Evolutionary conservation across 345 rosid species (phyloP), one percentile per base, ranked within the genome.

Genomic region (Clarkia xantiana): DNA sequence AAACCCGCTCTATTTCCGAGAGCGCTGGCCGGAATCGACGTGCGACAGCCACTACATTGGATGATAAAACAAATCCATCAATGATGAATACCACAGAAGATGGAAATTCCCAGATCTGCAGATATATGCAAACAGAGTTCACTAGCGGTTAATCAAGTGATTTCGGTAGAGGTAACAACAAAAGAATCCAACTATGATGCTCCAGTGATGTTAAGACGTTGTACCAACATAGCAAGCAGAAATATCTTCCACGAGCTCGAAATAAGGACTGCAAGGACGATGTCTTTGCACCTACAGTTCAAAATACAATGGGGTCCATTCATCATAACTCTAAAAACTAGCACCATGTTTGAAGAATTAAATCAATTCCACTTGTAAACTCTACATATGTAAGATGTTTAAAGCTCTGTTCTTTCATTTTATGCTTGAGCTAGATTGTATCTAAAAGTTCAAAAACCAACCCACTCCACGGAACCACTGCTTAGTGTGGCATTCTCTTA

Each of bases 61-160:
- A 89, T 59, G 94, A 80, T 49, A 85, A 58, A 40, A 85, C 82
- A 25, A 89, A 77, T 54, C 79, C 63, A 64, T 89, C 94, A 48
- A 81, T 67, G 25, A 80, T 76, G 67, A 70, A 72, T 53, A 77
- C 66, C 62, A 80, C 87, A 6, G 85, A 82, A 25, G 81, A 54
- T 2, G 94, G 91, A 51, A 89, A 79, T 56, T 80, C 78, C 97
- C 94, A 82, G 34, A 89, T 80, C 95, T 82, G 84, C 25, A 54
- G 50, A 54, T 29, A 56, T 34, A 57, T 25, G 43, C 19, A 47
- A 20, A 22, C 39, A 9, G 38, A 44, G 36, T 48, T 49, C 20
- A 34, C 5, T 4, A 5, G 10, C 2, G 40, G 15, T 12, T 10
- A 11, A 13, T 11, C 12, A 16, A 40, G n/a, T 6, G 10, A 18